These are phyloP conservation scores for Ogataea neopini DNA, from an alignment of 805 yeast species.

Conservation along the genomic window DNA sequence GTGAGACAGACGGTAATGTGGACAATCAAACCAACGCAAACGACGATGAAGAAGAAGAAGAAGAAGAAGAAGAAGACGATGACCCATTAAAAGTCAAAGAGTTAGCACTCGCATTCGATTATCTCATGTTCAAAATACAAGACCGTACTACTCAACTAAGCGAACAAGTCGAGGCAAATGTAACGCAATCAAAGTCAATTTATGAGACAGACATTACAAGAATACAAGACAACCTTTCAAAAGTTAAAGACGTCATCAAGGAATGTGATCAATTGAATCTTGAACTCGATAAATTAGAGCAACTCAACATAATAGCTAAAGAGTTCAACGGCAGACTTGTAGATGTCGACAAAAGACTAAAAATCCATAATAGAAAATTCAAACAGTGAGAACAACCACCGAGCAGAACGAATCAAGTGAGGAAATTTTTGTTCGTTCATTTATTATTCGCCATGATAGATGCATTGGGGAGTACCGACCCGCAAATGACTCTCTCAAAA, in stretches of 20 bases:
- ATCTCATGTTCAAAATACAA: constrained; percentile 59
- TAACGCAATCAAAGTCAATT: constrained; percentile 25
- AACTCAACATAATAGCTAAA: constrained; percentile 31
- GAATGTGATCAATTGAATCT: constrained; percentile 29
- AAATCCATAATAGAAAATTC: constrained; percentile 18
- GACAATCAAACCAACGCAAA: neutral
- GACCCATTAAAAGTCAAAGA: constrained; percentile 67
- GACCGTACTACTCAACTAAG: constrained; percentile 50
- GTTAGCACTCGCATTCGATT: constrained; percentile 63
- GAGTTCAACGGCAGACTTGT: constrained; percentile 32
- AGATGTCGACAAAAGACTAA: constrained; percentile 24
- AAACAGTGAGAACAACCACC: constrained; percentile 5
- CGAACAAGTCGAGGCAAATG: constrained; percentile 30
- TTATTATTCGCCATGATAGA: too few relatives aligned
- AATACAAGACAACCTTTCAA: constrained; percentile 23
- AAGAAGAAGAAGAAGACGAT: constrained; percentile 33
- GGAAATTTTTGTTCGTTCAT: too few relatives aligned
- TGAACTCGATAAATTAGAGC: constrained; percentile 38
- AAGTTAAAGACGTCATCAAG: constrained; percentile 20
- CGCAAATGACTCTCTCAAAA: too few relatives aligned
- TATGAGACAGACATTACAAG: constrained; percentile 26
- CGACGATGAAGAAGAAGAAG: constrained; percentile 1
- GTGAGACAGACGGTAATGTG: neutral
- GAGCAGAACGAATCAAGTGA: too few relatives aligned
- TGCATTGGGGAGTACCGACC: too few relatives aligned